Conservation (phyloP, 2,329 filamentous ascomycete species). For the Microsporum ferrugineum region DNA sequence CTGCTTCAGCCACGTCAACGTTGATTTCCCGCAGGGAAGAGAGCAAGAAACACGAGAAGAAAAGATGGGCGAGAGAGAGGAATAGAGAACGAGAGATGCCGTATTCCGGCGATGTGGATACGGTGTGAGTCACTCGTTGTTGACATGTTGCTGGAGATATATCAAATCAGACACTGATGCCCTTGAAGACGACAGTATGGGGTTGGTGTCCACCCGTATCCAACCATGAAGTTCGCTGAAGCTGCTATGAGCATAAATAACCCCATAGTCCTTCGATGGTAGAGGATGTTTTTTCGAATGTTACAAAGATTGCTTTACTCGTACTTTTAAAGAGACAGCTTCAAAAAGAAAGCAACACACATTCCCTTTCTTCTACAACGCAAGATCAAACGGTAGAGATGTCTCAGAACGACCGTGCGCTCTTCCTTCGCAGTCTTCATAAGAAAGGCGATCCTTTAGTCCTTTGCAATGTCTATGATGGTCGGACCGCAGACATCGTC, state of each 20-base stretch:
- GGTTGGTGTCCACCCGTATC: neutral
- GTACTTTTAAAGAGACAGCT: no score
- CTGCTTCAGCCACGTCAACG: neutral
- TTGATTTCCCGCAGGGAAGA: neutral
- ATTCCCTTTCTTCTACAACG: neutral
- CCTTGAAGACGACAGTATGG: no score
- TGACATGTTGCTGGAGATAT: neutral
- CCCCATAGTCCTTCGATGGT: neutral
- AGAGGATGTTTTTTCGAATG: neutral
- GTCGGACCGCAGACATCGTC: slow-evolving; percentile 36
- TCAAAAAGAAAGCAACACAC: neutral
- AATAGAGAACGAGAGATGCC: neutral
- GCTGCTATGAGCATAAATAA: neutral
- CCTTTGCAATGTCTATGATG: slow-evolving; percentile 46
- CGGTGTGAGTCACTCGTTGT: neutral
- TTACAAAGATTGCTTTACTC: neutral
- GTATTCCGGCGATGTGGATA: neutral
- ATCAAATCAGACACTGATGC: neutral
- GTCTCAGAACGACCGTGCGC: slow-evolving; percentile 14
- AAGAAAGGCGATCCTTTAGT: slow-evolving; percentile 40
- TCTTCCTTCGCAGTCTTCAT: slow-evolving; percentile 36
- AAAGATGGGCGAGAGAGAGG: neutral
- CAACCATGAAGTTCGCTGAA: neutral
- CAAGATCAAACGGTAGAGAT: neutral
- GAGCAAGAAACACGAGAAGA: neutral